Percentiles rank a stretch among this genome's conserved stretches.
Evolutionary conservation across 352 stramenopile species (phyloP).

Genomic region (Phytophthora syringae): DNA sequence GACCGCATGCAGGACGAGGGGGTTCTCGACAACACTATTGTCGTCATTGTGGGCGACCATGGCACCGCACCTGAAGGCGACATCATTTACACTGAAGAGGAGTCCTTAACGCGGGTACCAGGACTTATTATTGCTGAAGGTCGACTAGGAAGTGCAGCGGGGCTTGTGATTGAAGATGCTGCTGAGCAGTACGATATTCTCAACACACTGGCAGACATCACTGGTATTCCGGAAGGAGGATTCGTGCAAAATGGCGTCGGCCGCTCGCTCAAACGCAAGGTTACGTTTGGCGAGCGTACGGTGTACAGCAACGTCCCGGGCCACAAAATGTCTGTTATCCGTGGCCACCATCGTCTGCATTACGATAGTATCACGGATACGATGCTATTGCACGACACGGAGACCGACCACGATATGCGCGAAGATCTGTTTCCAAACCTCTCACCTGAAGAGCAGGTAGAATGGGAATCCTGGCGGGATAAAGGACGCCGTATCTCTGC

Average conservation of each 20-base stretch:
- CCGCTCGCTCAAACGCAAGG: conserved; percentile 49
- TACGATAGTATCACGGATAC: conserved; percentile 38
- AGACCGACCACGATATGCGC: conserved; percentile 37
- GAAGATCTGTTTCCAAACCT: conserved; percentile 44
- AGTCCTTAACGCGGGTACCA: conserved; percentile 41
- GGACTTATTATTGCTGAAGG: conserved; percentile 52
- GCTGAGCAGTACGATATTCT: conserved; percentile 57
- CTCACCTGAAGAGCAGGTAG: conserved; percentile 2
- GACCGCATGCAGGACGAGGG: conserved; percentile 42
- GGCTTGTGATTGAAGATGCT: conserved; percentile 41
- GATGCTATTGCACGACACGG: conserved; percentile 45
- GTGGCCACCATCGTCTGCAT: conserved; percentile 45
- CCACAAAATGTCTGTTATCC: conserved; percentile 44
- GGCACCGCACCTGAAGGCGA: conserved; percentile 48
- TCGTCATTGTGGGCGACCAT: conserved; percentile 55
- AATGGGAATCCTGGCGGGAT: conserved; percentile 36
- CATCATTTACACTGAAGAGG: conserved; percentile 43
- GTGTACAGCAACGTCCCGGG: conserved; percentile 58
- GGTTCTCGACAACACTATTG: conserved; percentile 64
- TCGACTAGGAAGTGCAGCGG: conserved; percentile 37
- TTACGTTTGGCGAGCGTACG: conserved; percentile 21
- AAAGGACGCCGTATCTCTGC: conserved; percentile 31
- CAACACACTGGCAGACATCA: conserved; percentile 63
- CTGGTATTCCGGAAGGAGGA: conserved; percentile 47
- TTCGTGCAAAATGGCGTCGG: conserved; percentile 59